Percentiles rank a stretch among this genome's conserved stretches.
Conservation (phyloP, 805 yeast genomes). For the Yarrowia sp. region DNA sequence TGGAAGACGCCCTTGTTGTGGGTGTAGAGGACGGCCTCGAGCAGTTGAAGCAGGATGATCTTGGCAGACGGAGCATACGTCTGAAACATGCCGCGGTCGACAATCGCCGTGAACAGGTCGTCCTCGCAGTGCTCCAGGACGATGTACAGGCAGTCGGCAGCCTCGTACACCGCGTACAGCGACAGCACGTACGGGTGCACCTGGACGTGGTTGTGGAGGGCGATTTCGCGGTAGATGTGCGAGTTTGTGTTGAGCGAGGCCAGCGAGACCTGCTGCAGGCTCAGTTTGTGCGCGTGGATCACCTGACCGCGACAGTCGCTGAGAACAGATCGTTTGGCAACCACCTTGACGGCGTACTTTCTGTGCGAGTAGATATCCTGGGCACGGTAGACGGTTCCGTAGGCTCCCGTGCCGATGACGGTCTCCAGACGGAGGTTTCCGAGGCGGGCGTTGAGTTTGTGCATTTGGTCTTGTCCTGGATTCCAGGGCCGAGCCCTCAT, state of each 20-base stretch:
- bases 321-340: slow-evolving; percentile 34
- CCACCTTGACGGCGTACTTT: slow-evolving; percentile 66
- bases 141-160: slow-evolving; percentile 53
- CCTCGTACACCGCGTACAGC: slow-evolving; percentile 68
- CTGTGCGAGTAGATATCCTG: slow-evolving; percentile 48
- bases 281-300: slow-evolving; percentile 22
- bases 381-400: slow-evolving; percentile 75
- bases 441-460: slow-evolving; percentile 23
- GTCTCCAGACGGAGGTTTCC: slow-evolving; percentile 32
- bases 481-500: neutral
- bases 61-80: slow-evolving; percentile 50
- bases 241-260: slow-evolving; percentile 33
- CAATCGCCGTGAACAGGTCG: slow-evolving; percentile 73
- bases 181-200: slow-evolving; percentile 64
- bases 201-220: slow-evolving; percentile 71
- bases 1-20: slow-evolving; percentile 78
- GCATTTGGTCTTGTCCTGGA: neutral
- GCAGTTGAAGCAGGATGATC: slow-evolving; percentile 63
- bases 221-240: slow-evolving; percentile 52
- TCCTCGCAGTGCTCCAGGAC: slow-evolving; percentile 82
- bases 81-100: slow-evolving; percentile 45
- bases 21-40: slow-evolving; percentile 75
- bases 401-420: slow-evolving; percentile 77
- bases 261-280: slow-evolving; percentile 41
- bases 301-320: neutral